Evolutionary conservation across 129 eudicot species (phyloP).

Genomic region (Chrysanthemum seticuspe): DNA sequence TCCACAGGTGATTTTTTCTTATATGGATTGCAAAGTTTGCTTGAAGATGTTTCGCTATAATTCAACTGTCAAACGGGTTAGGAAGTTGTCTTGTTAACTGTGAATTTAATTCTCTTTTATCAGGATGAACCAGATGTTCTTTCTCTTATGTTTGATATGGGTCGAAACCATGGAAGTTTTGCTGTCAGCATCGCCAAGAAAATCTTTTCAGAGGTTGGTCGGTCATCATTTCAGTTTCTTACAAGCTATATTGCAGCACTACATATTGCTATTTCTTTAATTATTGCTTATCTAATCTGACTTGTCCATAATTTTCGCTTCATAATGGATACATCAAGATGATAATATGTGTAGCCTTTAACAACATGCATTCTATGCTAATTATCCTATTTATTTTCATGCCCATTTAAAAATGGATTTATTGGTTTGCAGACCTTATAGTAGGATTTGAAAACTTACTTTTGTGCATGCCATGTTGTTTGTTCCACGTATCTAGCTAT

Average conservation of each 20-base stretch:
- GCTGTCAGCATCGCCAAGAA: constrained; percentile 50
- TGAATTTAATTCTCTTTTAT: constrained; percentile 20
- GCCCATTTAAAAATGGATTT: neutral
- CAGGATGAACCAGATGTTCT: constrained; percentile 81
- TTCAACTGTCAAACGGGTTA: neutral
- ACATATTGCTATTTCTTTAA: neutral
- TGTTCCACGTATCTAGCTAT: too few species aligned
- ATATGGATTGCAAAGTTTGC: neutral
- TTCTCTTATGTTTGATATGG: constrained; percentile 48
- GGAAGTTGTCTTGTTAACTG: constrained; percentile 1
- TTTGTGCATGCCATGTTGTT: too few species aligned
- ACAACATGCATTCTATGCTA: neutral
- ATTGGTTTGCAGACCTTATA: neutral
- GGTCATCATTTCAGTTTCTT: neutral
- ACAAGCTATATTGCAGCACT: neutral
- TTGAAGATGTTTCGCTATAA: neutral
- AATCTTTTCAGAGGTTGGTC: constrained; percentile 48
- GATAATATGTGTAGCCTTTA: neutral
- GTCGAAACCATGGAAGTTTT: constrained; percentile 55
- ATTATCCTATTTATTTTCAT: neutral
- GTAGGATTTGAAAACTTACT: neutral
- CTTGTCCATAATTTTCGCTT: neutral
- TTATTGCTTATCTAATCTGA: neutral
- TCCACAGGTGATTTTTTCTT: constrained; percentile 59
- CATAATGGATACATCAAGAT: neutral